Percentiles rank a stretch among this genome's conserved stretches.
Conservation (phyloP, 2,329 filamentous ascomycete genomes). For the Botrytis deweyae region DNA sequence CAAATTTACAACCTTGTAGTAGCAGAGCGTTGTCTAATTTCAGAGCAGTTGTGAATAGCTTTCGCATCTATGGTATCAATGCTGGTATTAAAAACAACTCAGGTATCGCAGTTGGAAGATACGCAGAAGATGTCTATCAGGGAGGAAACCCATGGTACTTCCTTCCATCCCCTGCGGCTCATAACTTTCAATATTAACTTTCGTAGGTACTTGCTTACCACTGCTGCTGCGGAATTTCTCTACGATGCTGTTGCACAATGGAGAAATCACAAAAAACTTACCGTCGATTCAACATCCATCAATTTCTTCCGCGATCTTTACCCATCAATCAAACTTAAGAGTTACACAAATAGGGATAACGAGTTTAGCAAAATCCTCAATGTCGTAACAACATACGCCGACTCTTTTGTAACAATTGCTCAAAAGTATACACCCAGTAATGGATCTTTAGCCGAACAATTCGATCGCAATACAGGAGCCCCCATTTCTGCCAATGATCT, state of each 20-base stretch:
- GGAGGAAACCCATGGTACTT: slow-evolving; percentile 71
- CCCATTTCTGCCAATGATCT: slow-evolving; percentile 64
- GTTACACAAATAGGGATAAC: slow-evolving; percentile 57
- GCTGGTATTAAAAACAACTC: slow-evolving; percentile 55
- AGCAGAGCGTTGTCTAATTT: slow-evolving; percentile 67
- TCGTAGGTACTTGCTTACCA: slow-evolving; percentile 61
- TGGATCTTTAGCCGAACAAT: slow-evolving; percentile 68
- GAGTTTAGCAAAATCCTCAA: slow-evolving; percentile 50
- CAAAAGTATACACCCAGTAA: slow-evolving; percentile 52
- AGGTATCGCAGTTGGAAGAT: slow-evolving; percentile 66
- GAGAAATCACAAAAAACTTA: slow-evolving; percentile 60
- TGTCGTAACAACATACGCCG: slow-evolving; percentile 62
- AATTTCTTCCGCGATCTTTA: slow-evolving; percentile 70
- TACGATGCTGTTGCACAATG: slow-evolving; percentile 75
- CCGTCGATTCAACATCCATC: slow-evolving; percentile 62
- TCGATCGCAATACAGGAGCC: slow-evolving; percentile 51
- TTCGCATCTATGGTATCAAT: slow-evolving; percentile 70
- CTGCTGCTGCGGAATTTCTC: slow-evolving; percentile 76
- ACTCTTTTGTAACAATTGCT: slow-evolving; percentile 52
- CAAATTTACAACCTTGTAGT: slow-evolving; percentile 67
- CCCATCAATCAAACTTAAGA: slow-evolving; percentile 58
- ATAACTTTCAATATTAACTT: not conserved
- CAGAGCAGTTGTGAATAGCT: slow-evolving; percentile 71
- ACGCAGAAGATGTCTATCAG: slow-evolving; percentile 71
- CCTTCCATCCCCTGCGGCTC: not conserved